Conservation (phyloP, 495 filamentous ascomycete genomes). For the Sphaerosporella brunnea region DNA sequence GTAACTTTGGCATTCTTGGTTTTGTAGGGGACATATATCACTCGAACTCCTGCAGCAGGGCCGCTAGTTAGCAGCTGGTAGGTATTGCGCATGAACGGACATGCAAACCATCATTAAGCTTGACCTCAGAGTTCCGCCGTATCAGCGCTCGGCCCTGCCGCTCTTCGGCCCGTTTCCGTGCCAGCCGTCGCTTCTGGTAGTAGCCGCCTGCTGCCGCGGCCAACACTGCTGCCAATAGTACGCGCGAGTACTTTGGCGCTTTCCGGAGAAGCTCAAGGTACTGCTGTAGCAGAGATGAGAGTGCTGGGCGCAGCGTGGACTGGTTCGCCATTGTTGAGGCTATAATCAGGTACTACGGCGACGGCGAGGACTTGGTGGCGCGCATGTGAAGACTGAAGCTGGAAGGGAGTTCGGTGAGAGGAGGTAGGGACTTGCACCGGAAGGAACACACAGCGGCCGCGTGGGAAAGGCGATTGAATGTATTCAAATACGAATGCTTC, state of each 20-base stretch:
- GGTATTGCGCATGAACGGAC: not conserved
- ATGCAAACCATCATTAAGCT: slow-evolving; percentile 57
- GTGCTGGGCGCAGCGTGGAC: slow-evolving; percentile 58
- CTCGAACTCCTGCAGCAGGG: slow-evolving; percentile 42
- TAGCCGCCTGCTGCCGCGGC: slow-evolving; percentile 55
- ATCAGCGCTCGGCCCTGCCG: slow-evolving; percentile 62
- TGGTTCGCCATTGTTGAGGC: slow-evolving; percentile 53
- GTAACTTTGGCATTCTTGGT: slow-evolving; percentile 73
- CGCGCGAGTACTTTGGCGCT: slow-evolving; percentile 44
- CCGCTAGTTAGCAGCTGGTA: not conserved
- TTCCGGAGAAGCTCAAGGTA: slow-evolving; percentile 45
- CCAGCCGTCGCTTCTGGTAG: slow-evolving; percentile 52
- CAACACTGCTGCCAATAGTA: slow-evolving; percentile 57
- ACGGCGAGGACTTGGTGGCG: not conserved
- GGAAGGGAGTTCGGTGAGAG: not conserved
- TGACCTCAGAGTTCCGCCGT: slow-evolving; percentile 77
- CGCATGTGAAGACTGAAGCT: slow-evolving; percentile 2
- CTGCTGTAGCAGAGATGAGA: slow-evolving; percentile 47
- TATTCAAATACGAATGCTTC: not conserved
- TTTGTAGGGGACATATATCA: slow-evolving; percentile 86
- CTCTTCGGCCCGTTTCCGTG: slow-evolving; percentile 55
- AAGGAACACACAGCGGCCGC: too few relatives aligned
- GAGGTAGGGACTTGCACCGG: too few relatives aligned
- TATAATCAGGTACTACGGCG: not conserved
- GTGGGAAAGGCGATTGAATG: not conserved